Base-by-base conservation (phyloP, 257 asterid genomes). In the Solanum tarapatanum region DNA sequence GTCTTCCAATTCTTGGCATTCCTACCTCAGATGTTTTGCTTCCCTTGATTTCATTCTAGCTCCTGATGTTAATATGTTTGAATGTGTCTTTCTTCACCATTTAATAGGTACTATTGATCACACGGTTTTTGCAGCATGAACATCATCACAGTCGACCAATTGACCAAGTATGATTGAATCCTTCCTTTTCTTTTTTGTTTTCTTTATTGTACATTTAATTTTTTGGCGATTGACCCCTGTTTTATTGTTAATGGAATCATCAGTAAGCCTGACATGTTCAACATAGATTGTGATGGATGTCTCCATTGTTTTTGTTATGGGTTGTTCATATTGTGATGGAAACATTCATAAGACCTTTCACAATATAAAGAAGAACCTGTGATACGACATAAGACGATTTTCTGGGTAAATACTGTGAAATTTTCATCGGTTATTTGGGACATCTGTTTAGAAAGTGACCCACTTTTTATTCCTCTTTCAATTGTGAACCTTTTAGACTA, bases 101-200 rank as follows among this genome's bases (percentile, higher is more conserved):
- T 90, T 87, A 87, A 88, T 94, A 97, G 99, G 92, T 94, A 85
- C 87, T 97, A 72, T 87, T 96, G 92, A 95, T 97, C 89, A 95
- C 96, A 66, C 98, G 99, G 79, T 97, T 95, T 91, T 93, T 97
- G 92, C 99, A 97, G 95, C 99, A 97, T 89, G 99, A 95, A 91
- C 99, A 94, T 94, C 99, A 97, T 91, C 97, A 95, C 84, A 95
- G 99, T 82, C 95, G 97, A 83, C 92, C 97, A 74, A 95, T 92
- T 85, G 93, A 91, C 88, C 99, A 93, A 92, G 99, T 95, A 90
- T 83, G 91, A 51, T 21, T 72, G 85, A 87, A 60, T 33, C 70
- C 84, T 89, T 77, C 60, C 72, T 74, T 87, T 64, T 74, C 55
- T 36, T 68, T 88, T 62, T 88, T 74, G 73, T 79, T 84, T 85